These are phyloP conservation scores for Ulota crispa DNA, from an alignment of 225 moss, liverwort and hornwort genomes.

Conservation along the genomic window DNA sequence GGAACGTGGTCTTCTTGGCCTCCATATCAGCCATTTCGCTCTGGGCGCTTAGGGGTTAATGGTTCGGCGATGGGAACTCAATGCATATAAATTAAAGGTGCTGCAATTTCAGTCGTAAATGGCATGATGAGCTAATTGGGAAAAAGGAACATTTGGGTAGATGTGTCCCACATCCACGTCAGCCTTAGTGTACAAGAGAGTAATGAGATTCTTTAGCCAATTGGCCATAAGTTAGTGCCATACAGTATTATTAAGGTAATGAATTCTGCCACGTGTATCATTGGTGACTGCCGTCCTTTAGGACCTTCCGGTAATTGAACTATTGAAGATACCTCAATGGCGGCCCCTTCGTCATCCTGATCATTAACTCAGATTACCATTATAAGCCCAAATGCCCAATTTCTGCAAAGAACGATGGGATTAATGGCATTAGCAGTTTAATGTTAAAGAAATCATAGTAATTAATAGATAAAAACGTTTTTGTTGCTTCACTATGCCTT, in stretches of 20 bases:
- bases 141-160: not conserved
- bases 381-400: too few species aligned
- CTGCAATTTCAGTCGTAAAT: not conserved
- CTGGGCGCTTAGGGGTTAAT: too few species aligned
- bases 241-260: too few species aligned
- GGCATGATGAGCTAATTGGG: not conserved
- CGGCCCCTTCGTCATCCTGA: not conserved
- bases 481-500: too few species aligned
- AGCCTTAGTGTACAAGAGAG: not conserved
- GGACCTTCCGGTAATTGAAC: not conserved
- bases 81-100: not conserved
- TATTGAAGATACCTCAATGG: not conserved
- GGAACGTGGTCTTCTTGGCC: too few species aligned
- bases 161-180: slow-evolving; percentile 11
- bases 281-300: not conserved
- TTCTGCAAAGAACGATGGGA: not conserved
- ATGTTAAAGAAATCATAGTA: not conserved
- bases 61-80: too few species aligned
- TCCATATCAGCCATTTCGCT: too few species aligned
- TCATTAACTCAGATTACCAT: not conserved
- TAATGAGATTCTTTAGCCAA: not conserved
- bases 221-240: not conserved
- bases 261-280: not conserved
- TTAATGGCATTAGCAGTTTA: not conserved
- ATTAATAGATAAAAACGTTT: too few species aligned